A percentile compares a stretch with the other conserved stretches of the same genome.
Evolutionary conservation across 257 asterid genomes (phyloP).

Genomic region (Rehmannia glutinosa): DNA sequence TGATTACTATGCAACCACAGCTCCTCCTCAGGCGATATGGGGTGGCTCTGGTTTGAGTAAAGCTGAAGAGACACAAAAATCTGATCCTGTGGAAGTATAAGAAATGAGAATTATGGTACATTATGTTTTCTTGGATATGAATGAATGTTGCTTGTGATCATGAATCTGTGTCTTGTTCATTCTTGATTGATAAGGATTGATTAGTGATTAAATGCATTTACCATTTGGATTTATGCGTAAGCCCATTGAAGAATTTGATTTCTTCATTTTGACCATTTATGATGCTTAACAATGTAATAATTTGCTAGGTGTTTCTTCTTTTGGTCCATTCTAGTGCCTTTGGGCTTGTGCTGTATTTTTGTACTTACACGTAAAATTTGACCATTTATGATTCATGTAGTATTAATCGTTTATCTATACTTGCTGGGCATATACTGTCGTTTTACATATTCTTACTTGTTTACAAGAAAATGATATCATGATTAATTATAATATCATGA

Average conservation of each 20-base stretch:
- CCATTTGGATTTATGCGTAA: not conserved
- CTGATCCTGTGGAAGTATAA: slow-evolving; percentile 55
- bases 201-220: not conserved
- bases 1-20: slow-evolving; percentile 75
- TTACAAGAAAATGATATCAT: not conserved
- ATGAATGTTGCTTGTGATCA: not conserved
- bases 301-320: not conserved
- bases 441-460: not conserved
- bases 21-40: slow-evolving; percentile 68
- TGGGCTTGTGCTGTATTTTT: not conserved
- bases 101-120: not conserved
- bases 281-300: not conserved
- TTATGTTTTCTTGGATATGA: not conserved
- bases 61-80: slow-evolving; percentile 29
- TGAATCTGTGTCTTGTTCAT: not conserved
- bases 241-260: not conserved
- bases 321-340: not conserved
- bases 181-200: not conserved
- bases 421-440: not conserved
- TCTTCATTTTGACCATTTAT: not conserved
- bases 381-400: not conserved
- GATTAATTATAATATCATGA: too few species aligned
- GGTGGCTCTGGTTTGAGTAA: slow-evolving; percentile 30
- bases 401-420: not conserved
- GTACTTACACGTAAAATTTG: not conserved